Evolutionary conservation across 2,329 filamentous ascomycete genomes (phyloP).

Genomic region (Epichloe festucae): DNA sequence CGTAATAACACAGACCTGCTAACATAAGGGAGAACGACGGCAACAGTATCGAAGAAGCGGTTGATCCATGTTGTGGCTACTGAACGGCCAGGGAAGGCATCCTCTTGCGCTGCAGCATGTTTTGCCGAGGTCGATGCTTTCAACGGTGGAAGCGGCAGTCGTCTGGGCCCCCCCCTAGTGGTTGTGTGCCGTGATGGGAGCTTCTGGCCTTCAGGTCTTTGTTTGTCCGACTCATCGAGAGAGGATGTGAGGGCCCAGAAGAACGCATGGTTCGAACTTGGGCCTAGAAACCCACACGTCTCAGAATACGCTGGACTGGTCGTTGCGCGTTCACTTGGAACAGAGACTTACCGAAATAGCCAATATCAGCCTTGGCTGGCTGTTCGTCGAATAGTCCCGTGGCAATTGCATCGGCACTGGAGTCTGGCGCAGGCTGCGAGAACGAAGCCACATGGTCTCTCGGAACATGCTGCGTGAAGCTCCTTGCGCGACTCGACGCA

Average conservation of each 20-base stretch:
- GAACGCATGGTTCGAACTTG: slow-evolving; percentile 19
- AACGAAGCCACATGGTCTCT: background rate
- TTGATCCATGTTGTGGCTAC: slow-evolving; percentile 11
- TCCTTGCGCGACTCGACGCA: background rate
- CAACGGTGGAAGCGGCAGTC: background rate
- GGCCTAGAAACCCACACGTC: slow-evolving; percentile 8
- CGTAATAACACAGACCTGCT: slow-evolving; percentile 11
- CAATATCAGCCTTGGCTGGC: slow-evolving; percentile 12
- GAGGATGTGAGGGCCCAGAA: slow-evolving; percentile 15
- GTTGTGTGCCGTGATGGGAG: slow-evolving; percentile 1
- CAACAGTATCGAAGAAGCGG: slow-evolving; percentile 17
- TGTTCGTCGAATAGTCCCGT: slow-evolving; percentile 17
- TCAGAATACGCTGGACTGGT: background rate
- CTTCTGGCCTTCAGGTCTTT: slow-evolving; percentile 5
- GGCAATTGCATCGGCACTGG: slow-evolving; percentile 15
- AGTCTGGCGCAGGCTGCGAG: slow-evolving; percentile 9
- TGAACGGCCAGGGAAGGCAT: slow-evolving; percentile 8
- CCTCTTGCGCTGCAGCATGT: background rate
- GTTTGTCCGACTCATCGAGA: slow-evolving; percentile 14
- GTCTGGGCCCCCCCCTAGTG: background rate
- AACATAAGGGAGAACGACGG: slow-evolving; percentile 14
- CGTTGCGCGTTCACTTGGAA: background rate
- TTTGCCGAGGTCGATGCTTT: background rate
- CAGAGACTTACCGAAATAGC: slow-evolving; percentile 13
- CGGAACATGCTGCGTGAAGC: background rate